phyloP scores from a whole-genome alignment of 2,329 filamentous ascomycete genomes.

The Westerdykella ornata region DNA sequence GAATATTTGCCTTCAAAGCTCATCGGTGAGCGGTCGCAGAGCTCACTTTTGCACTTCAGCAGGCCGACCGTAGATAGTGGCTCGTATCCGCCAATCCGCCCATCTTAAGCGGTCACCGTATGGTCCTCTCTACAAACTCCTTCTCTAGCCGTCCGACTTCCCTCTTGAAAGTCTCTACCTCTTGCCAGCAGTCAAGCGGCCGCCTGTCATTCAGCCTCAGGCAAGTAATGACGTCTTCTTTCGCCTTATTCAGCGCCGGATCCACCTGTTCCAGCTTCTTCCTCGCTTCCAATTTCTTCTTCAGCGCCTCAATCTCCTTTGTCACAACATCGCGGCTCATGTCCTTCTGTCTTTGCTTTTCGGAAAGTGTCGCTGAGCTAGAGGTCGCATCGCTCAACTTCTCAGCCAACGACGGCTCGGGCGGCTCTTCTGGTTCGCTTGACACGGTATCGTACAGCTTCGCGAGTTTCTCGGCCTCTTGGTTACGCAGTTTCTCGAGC shows the following conservation, averaged over 20 bases:
- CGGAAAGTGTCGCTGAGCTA: slow-evolving; percentile 31
- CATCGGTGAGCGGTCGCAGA: too few species aligned
- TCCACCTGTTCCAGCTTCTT: slow-evolving; percentile 60
- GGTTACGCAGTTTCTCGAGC: slow-evolving; percentile 68
- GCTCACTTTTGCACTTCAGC: too few species aligned
- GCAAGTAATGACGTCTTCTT: slow-evolving; percentile 70
- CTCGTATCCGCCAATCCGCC: neutral
- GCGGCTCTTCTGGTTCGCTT: slow-evolving; percentile 35
- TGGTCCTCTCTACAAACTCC: slow-evolving; percentile 78
- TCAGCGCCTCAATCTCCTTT: slow-evolving; percentile 52
- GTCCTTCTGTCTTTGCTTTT: slow-evolving; percentile 41
- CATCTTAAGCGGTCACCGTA: slow-evolving; percentile 36
- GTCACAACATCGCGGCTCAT: slow-evolving; percentile 49
- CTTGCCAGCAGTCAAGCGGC: slow-evolving; percentile 88
- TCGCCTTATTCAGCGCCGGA: slow-evolving; percentile 64
- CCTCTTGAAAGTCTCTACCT: slow-evolving; percentile 84
- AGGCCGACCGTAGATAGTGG: too few species aligned
- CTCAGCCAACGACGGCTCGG: slow-evolving; percentile 31
- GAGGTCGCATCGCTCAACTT: slow-evolving; percentile 34
- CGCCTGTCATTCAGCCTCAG: slow-evolving; percentile 76
- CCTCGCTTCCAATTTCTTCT: slow-evolving; percentile 44
- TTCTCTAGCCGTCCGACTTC: slow-evolving; percentile 83
- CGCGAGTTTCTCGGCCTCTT: slow-evolving; percentile 62
- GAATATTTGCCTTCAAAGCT: too few species aligned
- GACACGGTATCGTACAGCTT: slow-evolving; percentile 61